Base-by-base conservation (phyloP, 805 yeast genomes). In the Hanseniaspora occidentalis region DNA sequence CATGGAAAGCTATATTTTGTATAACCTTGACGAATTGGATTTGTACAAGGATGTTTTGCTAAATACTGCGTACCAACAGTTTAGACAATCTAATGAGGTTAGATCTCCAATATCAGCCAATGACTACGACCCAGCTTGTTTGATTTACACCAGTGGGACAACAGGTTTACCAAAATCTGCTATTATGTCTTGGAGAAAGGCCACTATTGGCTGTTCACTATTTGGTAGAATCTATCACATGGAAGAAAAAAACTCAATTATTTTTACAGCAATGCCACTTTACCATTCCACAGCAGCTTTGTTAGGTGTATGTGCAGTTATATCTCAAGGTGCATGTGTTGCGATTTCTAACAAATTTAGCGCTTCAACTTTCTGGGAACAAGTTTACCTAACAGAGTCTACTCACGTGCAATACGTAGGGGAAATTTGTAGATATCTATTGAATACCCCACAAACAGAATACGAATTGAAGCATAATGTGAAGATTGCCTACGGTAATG, bases 111-210 rank as follows among this genome's bases (percentile, higher is more conserved):
- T 39, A 5, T 60, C 60, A 7, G 75, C 76, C 39, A 58, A 66
- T 10, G 80, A 79, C 54, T 72, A 66, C 48, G 71, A 75, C 41
- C 71, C 89, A 3, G 78, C 82, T 17, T 71, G 79, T 47, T 69
- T 84, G 48, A 84, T 88, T 39, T 88, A 79, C 58, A 88, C 97
- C 1, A 83, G 95, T 0, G 97, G 97, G 31, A 89, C 96, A 6
- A 84, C 96, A 0, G 96, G 96, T 0, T 63, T 88, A 45, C 96
- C 97, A 13, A 88, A 88, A 59, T 82, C 96, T 4, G 96, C 95
- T 2, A 80, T 83, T 42, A 78, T 88, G 77, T 79, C 92, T 4
- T 86, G 96, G 96, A 70, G 85, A 51, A 88, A 86, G 59, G 72
- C 82, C 6, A 71, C 69, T 36, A 66, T 81, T 65, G 95, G 94